These are phyloP conservation scores for Ophiosphaerella herpotricha DNA, from an alignment of 2,329 filamentous ascomycete species.

Conservation along the genomic window DNA sequence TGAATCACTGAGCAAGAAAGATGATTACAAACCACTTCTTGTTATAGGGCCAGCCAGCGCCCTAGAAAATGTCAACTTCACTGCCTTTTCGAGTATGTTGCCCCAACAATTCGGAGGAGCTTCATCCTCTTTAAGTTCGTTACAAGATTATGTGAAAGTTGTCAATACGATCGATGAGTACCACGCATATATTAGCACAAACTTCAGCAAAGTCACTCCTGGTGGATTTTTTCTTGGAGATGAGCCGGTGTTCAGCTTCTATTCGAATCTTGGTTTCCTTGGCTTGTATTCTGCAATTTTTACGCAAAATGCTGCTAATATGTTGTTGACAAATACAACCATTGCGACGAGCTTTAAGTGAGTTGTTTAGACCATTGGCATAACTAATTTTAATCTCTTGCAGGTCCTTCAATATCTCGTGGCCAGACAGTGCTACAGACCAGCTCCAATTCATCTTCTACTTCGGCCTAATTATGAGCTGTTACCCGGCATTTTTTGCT, in stretches of 20 bases:
- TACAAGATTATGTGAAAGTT: conserved; percentile 45
- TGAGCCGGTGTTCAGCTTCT: conserved; percentile 70
- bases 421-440: conserved; percentile 39
- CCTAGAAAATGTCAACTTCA: conserved; percentile 20
- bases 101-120: conserved; percentile 35
- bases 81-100: conserved; percentile 27
- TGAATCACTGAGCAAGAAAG: conserved; percentile 7
- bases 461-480: conserved; percentile 73
- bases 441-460: conserved; percentile 78
- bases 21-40: conserved; percentile 16
- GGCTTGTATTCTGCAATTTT: conserved; percentile 69
- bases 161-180: conserved; percentile 71
- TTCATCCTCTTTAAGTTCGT: conserved; percentile 5
- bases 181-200: conserved; percentile 62
- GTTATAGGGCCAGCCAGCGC: conserved; percentile 37
- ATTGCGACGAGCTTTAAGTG: conserved; percentile 65
- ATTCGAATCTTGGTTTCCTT: conserved; percentile 65
- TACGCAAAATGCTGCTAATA: conserved; percentile 87
- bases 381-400: neutral
- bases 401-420: conserved; percentile 22
- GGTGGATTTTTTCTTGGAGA: conserved; percentile 72
- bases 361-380: neutral
- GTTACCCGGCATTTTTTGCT: conserved; percentile 82
- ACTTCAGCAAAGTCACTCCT: conserved; percentile 69
- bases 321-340: conserved; percentile 68